These are phyloP conservation scores for Geotrichum klebahnii DNA, from an alignment of 1,139 yeast genomes.

Conservation along the genomic window DNA sequence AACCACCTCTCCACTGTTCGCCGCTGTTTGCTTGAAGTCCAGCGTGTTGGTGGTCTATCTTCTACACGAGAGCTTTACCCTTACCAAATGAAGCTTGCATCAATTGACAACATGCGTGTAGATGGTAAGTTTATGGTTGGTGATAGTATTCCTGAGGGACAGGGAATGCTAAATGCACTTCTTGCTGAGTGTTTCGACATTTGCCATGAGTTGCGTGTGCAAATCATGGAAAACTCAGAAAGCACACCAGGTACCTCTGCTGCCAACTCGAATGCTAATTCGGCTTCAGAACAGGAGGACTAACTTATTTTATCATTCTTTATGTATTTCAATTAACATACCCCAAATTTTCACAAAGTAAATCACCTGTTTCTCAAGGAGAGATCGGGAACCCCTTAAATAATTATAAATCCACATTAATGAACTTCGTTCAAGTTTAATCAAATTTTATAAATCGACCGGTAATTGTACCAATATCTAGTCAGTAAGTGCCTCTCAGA, in stretches of 20 bases:
- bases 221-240: conserved; percentile 62
- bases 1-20: conserved; percentile 89
- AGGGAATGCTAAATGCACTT: conserved; percentile 84
- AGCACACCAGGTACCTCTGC: conserved; percentile 2
- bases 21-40: conserved; percentile 80
- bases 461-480: too few relatives aligned
- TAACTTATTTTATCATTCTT: too few relatives aligned
- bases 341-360: too few relatives aligned
- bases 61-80: conserved; percentile 87
- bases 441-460: too few relatives aligned
- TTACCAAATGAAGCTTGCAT: conserved; percentile 87
- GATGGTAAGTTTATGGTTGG: conserved; percentile 91
- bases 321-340: too few relatives aligned
- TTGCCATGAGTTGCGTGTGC: conserved; percentile 82
- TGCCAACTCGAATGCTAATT: not conserved
- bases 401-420: too few relatives aligned
- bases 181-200: conserved; percentile 93
- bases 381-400: too few relatives aligned
- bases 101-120: conserved; percentile 74
- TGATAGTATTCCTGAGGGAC: conserved; percentile 92
- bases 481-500: too few relatives aligned
- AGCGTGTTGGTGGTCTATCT: conserved; percentile 86
- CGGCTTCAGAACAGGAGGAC: not conserved
- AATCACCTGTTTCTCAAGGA: too few relatives aligned
- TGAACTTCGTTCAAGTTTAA: too few relatives aligned